Evolutionary conservation across 768 basidiomycete genomes (phyloP), one percentile per base, ranked within the genome.

Genomic region (Boletus pseudopeckii): DNA sequence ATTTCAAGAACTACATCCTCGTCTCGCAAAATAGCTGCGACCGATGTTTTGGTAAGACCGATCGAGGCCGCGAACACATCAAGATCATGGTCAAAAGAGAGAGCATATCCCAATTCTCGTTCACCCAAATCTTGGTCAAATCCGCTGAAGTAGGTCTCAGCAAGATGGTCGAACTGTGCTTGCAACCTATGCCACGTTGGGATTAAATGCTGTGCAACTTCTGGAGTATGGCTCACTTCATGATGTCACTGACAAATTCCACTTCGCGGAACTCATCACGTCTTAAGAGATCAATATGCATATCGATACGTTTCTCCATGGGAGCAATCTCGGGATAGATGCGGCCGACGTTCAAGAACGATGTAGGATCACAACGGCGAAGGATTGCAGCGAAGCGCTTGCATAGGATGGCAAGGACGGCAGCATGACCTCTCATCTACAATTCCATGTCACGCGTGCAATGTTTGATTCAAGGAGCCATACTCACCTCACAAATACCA

Each of bases 11-110:
- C 72, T 26, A 88, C 78, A 55, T 97, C 96, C 48, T 88, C 84
- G 61, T 98, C 96, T 55, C 83, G 79, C 32, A 90, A 64, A 28
- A 91, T 76, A 0, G 76, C 73, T n/a, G 81, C 74, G 14, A 98
- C 81, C 4, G 88, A 86, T 5, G 94, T 95, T 76, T 93, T 92
- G 38, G 90, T 85, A 55, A 96, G 80, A 2, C 92, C 92, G 43
- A 98, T 83, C 2, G 94, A 91, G 9, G 93, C 94, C 18, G 91
- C 83, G 69, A 98, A 94, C 70, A 90, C 89, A 67, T 99, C 96
- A 8, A 98, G 77, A 69, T 99, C 97, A 58, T 84, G 81, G 64
- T 99, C 96, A 58, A 96, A 85, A 11, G 87, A 81, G 24, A 84
- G 72, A 1, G 88, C 82, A 64, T 90, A 86, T 2, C 90, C 91